Base-by-base conservation (phyloP, 805 yeast genomes). In the Candida manassasensis region DNA sequence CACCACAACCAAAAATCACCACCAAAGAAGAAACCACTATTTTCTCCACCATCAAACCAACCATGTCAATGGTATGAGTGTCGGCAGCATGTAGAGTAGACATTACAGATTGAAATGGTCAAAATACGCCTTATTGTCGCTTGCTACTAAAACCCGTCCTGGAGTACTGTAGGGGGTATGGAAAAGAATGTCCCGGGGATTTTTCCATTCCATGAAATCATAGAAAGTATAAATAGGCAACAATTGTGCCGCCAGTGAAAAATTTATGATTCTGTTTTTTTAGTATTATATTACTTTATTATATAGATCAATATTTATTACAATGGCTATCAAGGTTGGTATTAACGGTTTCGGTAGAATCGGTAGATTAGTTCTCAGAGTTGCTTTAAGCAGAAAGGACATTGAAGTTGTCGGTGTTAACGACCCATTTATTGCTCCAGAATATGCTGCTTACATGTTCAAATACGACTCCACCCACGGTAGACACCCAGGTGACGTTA, bases 401-500 rank as follows among this genome's bases (percentile, higher is more conserved):
- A 81, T 87, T 57, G 75, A 83, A 54, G 82, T 87, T 47, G 85
- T 84, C 47, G 94, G 94, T 49, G 71, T 87, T 76, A 87, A 87
- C 67, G 93, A 87, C 67, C 96, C 96, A 45, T 86, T 84, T 75
- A 87, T 86, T 56, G 78, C 79, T 44, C 75, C 93, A 42, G 95
- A 86, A 51, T 86, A 86, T 69, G 95, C 95, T 57, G 84, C 95
- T 47, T 86, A 86, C 78, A 79, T 86, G 87, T 85, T 86, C 84
- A 87, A 86, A 75, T 86, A 85, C 71, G 96, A 86, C 69, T 84
- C 95, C 43, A 86, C 95, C 49, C 96, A 86, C 74, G 94, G 95
- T 57, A 73, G 71, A 61, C 87, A 65, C 81, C 65, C 71, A 58
- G 96, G 96, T 57, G 77, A 71, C 42, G 95, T 86, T 44, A 42